Evolutionary conservation across 1,284 basidiomycete species (phyloP), one percentile per base, ranked within the genome.

Genomic region (Microbotryum scabiosae): DNA sequence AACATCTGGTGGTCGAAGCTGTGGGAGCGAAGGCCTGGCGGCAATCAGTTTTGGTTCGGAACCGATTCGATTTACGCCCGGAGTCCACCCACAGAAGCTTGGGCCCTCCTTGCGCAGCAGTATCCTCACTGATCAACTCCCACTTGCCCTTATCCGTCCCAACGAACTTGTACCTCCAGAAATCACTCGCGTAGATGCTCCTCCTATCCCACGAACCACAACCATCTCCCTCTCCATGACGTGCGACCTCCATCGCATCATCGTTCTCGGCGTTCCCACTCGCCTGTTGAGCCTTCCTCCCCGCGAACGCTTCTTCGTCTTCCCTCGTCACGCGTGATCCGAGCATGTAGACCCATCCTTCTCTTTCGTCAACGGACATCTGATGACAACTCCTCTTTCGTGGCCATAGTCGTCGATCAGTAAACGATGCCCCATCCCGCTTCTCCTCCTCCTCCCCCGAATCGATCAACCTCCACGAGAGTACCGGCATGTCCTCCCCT

Each of bases 321-420:
- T 44, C 52, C 21, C 14, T 21, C 16, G 47, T 23, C 32, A 41
- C 25, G 2, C 36, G 54, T 7, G 45, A 51, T 2, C 75, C 75
- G 21, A 76, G 67, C 10, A 76, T 57, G 59, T 76, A 76, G 54
- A 76, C 72, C 67, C 73, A 73, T 25, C 75, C 75, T 18, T 68
- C 72, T 30, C 65, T 48, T 26, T 72, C 68, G 61, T 75, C 73
- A 32, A 73, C 71, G 10, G 68, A 72, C 67, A 74, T 70, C 60
- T 72, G 70, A 62, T 75, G 75, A 57, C 75, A 76, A 62, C 73
- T 75, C 30, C 74, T 59, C 14, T 72, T 65, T 10, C 68, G 61
- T 3, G 75, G 73, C 5, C 71, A 64, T 16, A 41, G 16, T 18
- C 36, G 12, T 41, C 36, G 36, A 41, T 12, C 36, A 16, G 36